Evolutionary conservation across 164 flowering plant genomes (phyloP).

Genomic region (Liquidambar formosana): DNA sequence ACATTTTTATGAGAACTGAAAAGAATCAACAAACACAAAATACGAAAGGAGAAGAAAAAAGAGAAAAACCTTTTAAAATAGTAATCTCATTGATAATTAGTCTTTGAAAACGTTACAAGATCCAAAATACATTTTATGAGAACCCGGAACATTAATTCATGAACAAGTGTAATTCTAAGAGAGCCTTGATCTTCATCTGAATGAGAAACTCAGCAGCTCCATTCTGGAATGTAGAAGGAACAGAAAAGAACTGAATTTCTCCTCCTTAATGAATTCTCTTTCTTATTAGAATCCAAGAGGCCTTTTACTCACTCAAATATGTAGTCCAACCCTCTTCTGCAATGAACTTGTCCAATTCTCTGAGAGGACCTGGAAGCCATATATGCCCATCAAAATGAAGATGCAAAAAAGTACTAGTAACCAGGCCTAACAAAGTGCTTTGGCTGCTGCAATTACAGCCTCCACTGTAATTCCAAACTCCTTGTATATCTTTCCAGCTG

Average conservation of each 20-base stretch:
- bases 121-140: background rate
- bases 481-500: conserved; percentile 37
- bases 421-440: conserved; percentile 5
- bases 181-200: background rate
- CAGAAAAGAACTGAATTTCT: background rate
- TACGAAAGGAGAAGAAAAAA: background rate
- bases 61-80: background rate
- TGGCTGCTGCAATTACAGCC: conserved; percentile 33
- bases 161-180: background rate
- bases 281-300: background rate
- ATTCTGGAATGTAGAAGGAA: background rate
- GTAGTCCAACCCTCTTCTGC: background rate
- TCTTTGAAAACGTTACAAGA: background rate
- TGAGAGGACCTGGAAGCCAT: background rate
- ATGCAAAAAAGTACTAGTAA: no score
- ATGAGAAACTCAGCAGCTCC: background rate
- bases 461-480: conserved; percentile 50
- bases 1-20: no score
- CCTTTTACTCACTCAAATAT: background rate
- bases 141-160: background rate
- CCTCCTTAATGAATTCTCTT: background rate
- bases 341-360: background rate
- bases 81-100: background rate
- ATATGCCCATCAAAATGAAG: background rate
- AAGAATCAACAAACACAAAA: no score